A percentile compares a stretch with the other conserved stretches of the same genome.
These are phyloP conservation scores for Ceratocystis eucalypticola DNA, from an alignment of 2,329 filamentous ascomycete genomes.

Conservation along the genomic window DNA sequence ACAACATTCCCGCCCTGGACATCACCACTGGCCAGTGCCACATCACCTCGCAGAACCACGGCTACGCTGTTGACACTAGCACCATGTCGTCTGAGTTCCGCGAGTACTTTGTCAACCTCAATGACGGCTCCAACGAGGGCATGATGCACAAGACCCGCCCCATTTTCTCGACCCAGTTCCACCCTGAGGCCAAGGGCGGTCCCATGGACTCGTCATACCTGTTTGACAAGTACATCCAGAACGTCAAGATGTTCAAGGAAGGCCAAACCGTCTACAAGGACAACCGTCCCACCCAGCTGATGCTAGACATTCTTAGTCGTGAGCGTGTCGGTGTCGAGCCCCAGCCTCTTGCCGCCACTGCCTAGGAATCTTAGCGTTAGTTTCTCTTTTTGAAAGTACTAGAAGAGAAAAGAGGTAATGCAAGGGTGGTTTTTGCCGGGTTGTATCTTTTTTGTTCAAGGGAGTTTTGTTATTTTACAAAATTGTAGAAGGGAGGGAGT, in stretches of 20 bases:
- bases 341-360: conserved; percentile 40
- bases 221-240: conserved; percentile 91
- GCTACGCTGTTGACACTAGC: conserved; percentile 79
- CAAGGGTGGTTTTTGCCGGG: background rate
- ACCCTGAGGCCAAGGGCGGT: conserved; percentile 94
- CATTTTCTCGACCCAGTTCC: conserved; percentile 98
- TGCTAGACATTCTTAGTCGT: conserved; percentile 84
- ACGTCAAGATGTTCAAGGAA: conserved; percentile 78
- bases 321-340: conserved; percentile 85
- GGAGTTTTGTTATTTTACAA: background rate
- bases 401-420: background rate
- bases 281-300: conserved; percentile 72
- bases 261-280: conserved; percentile 67
- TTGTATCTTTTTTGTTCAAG: conserved; percentile 4
- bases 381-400: background rate
- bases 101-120: conserved; percentile 97
- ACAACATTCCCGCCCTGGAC: conserved; percentile 94
- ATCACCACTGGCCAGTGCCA: conserved; percentile 94
- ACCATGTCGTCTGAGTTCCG: conserved; percentile 80
- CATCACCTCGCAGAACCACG: conserved; percentile 97
- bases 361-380: conserved; percentile 24
- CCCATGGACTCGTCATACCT: conserved; percentile 92
- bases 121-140: conserved; percentile 93
- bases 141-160: conserved; percentile 93
- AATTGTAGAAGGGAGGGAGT: background rate